These are phyloP conservation scores for Melanomma pulvis-pyrius DNA, from an alignment of 495 filamentous ascomycete genomes.

Conservation along the genomic window DNA sequence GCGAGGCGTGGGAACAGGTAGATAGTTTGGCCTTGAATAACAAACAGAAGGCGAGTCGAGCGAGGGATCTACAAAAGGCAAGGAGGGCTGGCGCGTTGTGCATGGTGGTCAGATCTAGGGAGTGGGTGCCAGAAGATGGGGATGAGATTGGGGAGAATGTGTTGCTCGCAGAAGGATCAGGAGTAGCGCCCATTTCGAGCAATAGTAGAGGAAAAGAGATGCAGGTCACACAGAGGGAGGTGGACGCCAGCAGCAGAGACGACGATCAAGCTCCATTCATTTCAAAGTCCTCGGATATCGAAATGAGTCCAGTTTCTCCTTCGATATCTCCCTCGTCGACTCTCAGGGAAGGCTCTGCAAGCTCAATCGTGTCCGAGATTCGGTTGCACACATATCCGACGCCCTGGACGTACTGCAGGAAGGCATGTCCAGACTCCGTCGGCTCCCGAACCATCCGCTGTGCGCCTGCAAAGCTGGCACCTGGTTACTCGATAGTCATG, in stretches of 20 bases:
- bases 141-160: constrained; percentile 3
- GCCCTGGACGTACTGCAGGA: constrained; percentile 22
- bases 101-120: constrained; percentile 22
- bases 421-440: constrained; percentile 9
- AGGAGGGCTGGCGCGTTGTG: constrained; percentile 28
- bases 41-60: background rate
- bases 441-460: background rate
- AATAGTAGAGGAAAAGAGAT: no score
- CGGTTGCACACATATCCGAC: constrained; percentile 4
- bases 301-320: background rate
- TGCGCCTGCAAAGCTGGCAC: background rate
- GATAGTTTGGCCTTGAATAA: background rate
- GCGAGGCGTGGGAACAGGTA: background rate
- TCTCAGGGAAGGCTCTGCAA: background rate
- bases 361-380: background rate
- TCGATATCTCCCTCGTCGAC: background rate
- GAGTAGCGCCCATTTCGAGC: no score
- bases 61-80: constrained; percentile 20
- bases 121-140: constrained; percentile 23
- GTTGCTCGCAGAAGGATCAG: background rate
- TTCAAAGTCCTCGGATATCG: constrained; percentile 1
- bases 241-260: background rate
- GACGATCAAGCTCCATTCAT: constrained; percentile 1
- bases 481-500: constrained; percentile 3
- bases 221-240: no score